A percentile compares a stretch with the other conserved stretches of the same genome.
Evolutionary conservation across 2,329 filamentous ascomycete species (phyloP).

Genomic region (Aschersonia sp.): DNA sequence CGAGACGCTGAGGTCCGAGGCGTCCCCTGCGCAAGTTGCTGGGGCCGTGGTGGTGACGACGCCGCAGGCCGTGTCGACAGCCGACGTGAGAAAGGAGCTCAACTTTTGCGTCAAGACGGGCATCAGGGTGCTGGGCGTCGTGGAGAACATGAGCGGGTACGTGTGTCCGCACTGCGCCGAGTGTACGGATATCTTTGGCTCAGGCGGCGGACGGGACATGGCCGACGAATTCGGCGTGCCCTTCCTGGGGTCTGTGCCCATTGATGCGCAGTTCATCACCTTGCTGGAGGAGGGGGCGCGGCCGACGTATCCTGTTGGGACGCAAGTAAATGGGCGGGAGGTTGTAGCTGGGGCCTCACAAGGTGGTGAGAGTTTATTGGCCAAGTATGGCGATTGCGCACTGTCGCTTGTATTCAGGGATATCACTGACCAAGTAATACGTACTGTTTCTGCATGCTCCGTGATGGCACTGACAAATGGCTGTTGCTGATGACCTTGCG

Average conservation of each 20-base stretch:
- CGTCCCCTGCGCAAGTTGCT: constrained; percentile 53
- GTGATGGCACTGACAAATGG: too few species aligned
- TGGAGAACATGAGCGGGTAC: constrained; percentile 94
- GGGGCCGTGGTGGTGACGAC: constrained; percentile 94
- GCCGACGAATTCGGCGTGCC: constrained; percentile 70
- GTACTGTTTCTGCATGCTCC: too few species aligned
- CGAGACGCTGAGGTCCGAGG: constrained; percentile 60
- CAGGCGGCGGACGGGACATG: constrained; percentile 82
- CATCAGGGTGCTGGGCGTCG: constrained; percentile 68
- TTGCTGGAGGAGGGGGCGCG: constrained; percentile 61
- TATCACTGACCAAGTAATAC: constrained; percentile 29
- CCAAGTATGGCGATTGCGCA: constrained; percentile 62
- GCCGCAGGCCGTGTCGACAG: constrained; percentile 83
- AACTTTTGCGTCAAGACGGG: constrained; percentile 84
- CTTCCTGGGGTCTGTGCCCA: constrained; percentile 77
- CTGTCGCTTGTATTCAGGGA: constrained; percentile 52
- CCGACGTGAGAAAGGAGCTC: constrained; percentile 87
- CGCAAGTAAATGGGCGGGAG: constrained; percentile 42
- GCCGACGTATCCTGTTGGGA: constrained; percentile 58
- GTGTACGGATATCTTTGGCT: constrained; percentile 87
- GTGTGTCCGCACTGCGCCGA: constrained; percentile 71
- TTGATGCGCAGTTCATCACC: constrained; percentile 83
- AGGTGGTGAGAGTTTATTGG: constrained; percentile 34
- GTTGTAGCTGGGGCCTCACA: constrained; percentile 19
- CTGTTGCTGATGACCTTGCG: too few species aligned